phyloP scores from a whole-genome alignment of 306 rosid species.

The Prunus padus region DNA sequence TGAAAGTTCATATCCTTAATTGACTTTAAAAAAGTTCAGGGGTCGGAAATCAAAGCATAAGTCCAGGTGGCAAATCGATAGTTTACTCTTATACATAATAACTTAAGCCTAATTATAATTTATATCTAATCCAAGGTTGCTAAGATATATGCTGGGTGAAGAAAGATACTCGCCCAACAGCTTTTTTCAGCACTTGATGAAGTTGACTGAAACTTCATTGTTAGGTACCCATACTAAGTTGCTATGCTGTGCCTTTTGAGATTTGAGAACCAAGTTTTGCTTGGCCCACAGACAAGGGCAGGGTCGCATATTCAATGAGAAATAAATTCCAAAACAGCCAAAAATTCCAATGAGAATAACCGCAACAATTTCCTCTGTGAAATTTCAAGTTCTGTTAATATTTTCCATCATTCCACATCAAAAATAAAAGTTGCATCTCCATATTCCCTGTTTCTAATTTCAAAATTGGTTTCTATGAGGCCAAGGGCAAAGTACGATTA shows the following conservation, averaged over 20 bases:
- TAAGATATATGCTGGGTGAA: no score
- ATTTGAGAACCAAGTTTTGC: not conserved
- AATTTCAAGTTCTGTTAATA: not conserved
- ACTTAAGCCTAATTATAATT: no score
- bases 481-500: not conserved
- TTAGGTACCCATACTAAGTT: not conserved
- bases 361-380: not conserved
- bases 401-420: not conserved
- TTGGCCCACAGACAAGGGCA: not conserved
- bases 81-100: no score
- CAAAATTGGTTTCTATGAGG: conserved; percentile 5
- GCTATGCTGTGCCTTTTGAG: no score
- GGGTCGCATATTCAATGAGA: not conserved
- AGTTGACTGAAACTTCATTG: not conserved
- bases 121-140: not conserved
- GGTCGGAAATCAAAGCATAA: no score
- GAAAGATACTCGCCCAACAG: not conserved
- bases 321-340: not conserved
- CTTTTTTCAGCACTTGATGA: not conserved
- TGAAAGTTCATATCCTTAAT: no score
- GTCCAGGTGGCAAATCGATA: no score
- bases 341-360: not conserved
- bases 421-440: not conserved
- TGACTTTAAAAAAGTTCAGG: no score
- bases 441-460: not conserved